Percentiles rank a stretch among this genome's conserved stretches.
Conservation (phyloP, 202 grass and related monocot species). For the Thinopyrum obtusiflorum region DNA sequence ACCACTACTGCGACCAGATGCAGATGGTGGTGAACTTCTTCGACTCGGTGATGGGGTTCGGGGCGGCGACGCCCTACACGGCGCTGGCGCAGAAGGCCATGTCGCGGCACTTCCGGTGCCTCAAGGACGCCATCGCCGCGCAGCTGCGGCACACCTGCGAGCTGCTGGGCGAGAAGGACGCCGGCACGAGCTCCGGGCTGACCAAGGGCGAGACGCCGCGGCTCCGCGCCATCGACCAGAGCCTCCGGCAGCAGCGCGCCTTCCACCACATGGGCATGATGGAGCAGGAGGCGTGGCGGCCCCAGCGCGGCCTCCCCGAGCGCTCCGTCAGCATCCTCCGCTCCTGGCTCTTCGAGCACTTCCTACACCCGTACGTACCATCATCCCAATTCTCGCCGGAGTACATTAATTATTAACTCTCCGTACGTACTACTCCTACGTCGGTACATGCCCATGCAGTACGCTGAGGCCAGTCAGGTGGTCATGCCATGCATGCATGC, state of each 20-base stretch:
- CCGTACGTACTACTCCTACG: not conserved
- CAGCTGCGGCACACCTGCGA: slow-evolving; percentile 76
- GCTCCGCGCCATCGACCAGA: slow-evolving; percentile 81
- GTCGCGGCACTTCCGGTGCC: slow-evolving; percentile 98
- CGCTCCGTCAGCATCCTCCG: slow-evolving; percentile 83
- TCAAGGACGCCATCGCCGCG: slow-evolving; percentile 79
- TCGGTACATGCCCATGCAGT: not conserved
- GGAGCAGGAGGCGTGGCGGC: slow-evolving; percentile 96
- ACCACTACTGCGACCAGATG: slow-evolving; percentile 99
- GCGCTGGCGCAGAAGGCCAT: slow-evolving; percentile 95
- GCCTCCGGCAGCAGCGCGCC: slow-evolving; percentile 87
- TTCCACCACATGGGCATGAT: slow-evolving; percentile 99
- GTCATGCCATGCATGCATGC: not conserved
- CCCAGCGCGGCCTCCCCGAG: slow-evolving; percentile 94
- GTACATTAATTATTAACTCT: not conserved
- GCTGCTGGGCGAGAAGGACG: slow-evolving; percentile 83
- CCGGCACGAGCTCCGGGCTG: slow-evolving; percentile 63
- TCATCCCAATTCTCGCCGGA: not conserved
- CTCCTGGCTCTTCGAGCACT: slow-evolving; percentile 97
- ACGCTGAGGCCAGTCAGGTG: not conserved
- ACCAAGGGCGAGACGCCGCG: slow-evolving; percentile 95
- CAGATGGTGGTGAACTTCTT: slow-evolving; percentile 99
- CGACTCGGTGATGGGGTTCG: slow-evolving; percentile 97
- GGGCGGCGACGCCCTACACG: slow-evolving; percentile 93
- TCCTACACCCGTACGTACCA: slow-evolving; percentile 89